Evolutionary conservation across 129 eudicot species (phyloP), one percentile per base, ranked within the genome.

Genomic region (Lactuca sativa): DNA sequence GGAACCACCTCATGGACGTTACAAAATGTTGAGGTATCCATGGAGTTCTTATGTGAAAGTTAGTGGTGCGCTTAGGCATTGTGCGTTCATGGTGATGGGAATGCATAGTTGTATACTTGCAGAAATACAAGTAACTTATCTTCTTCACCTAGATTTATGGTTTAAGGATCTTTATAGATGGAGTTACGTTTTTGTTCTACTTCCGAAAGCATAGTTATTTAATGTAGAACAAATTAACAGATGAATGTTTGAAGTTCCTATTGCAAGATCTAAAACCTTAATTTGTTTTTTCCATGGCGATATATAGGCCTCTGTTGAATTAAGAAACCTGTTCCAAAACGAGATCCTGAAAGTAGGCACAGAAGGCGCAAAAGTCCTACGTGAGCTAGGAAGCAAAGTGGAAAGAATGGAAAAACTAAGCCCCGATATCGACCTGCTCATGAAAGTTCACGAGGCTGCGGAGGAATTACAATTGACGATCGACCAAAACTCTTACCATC

Each of bases 1-100:
- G 96, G 98, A 93, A 77, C 98, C 98, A 14, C 98, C 98, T 54
- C 98, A 93, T 72, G 96, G 98, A 4, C 97, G 86, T 64, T 93
- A 89, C 76, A 93, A 79, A 37, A 86, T 79, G 81, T 76, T 81
- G 64, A 85, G 73, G 9, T 93, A 93, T 82, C 98, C 98, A 7
- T 93, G 98, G 98, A 70, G 89, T 61, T 69, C 76, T 56, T 93
- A 85, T 69, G 92, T 87, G 25, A 93, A 82, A 89, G 92, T 93
- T 47, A 85, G 95, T 34, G 96, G 96, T 59, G 96, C 97, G 57
- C 81, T 93, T 30, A 81, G 98, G 82, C 96, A 93, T 69, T 89
- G 97, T 77, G 95, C 99, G 2, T 83, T 89, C 70, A 90, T 90
- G 95, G 82, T 93, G 73, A 93, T 87, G 95, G 97, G 95, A 41